Evolutionary conservation across 768 basidiomycete genomes (phyloP).

Genomic region (Peribolospora baueri): DNA sequence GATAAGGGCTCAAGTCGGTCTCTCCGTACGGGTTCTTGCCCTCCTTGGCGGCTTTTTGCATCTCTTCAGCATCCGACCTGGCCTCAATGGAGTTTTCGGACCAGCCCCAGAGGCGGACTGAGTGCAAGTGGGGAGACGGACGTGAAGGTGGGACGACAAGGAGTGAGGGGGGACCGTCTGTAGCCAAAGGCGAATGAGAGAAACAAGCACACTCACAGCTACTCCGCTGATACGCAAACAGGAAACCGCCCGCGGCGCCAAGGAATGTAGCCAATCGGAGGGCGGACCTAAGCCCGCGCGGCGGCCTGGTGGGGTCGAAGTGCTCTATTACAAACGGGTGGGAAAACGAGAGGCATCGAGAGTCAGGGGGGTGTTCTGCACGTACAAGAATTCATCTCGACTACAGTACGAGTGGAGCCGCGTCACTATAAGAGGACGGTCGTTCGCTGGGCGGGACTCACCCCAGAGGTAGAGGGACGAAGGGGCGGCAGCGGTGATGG

Average conservation of each 20-base stretch:
- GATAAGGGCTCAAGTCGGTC: slow-evolving; percentile 56
- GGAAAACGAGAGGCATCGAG: too few relatives aligned
- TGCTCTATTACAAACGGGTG: slow-evolving; percentile 13
- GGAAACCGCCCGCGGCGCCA: slow-evolving; percentile 73
- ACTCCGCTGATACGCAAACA: slow-evolving; percentile 75
- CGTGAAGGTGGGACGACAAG: slow-evolving; percentile 2
- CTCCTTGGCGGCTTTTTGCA: slow-evolving; percentile 43
- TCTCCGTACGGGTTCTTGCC: slow-evolving; percentile 73
- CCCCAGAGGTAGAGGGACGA: slow-evolving; percentile 58
- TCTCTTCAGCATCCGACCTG: slow-evolving; percentile 48
- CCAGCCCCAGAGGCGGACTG: slow-evolving; percentile 93
- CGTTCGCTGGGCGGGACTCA: slow-evolving; percentile 23
- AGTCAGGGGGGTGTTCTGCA: too few relatives aligned
- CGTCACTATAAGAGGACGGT: not conserved
- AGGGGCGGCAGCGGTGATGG: slow-evolving; percentile 55
- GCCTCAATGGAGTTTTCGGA: slow-evolving; percentile 59
- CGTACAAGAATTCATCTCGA: too few relatives aligned
- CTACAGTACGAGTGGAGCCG: too few relatives aligned
- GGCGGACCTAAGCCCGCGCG: slow-evolving; percentile 16
- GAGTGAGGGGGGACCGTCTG: slow-evolving; percentile 3
- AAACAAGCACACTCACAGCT: slow-evolving; percentile 35
- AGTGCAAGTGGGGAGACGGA: not conserved
- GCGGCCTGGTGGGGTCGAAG: slow-evolving; percentile 23
- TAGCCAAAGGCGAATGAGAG: not conserved
- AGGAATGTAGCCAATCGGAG: slow-evolving; percentile 32